A percentile compares a stretch with the other conserved stretches of the same genome.
These are phyloP conservation scores for Phlebiopsis flavidoalba DNA, from an alignment of 768 basidiomycete genomes.

Conservation along the genomic window DNA sequence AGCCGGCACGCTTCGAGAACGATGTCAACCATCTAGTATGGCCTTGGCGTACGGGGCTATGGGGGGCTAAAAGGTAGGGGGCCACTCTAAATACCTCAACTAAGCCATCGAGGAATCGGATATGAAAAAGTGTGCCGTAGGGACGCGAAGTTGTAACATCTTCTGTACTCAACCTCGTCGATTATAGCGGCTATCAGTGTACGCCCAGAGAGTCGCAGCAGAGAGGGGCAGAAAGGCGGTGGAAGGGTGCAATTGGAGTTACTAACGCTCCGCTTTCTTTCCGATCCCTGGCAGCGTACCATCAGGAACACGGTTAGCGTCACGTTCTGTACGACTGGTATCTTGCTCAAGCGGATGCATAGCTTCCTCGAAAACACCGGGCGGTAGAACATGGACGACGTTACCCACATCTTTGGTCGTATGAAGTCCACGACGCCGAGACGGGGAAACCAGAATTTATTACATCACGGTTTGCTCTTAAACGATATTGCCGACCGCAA, in stretches of 20 bases:
- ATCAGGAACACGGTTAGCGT: conserved; percentile 78
- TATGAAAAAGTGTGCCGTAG: conserved; percentile 66
- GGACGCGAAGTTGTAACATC: conserved; percentile 85
- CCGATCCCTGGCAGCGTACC: conserved; percentile 75
- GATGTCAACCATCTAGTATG: conserved; percentile 88
- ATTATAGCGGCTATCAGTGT: conserved; percentile 88
- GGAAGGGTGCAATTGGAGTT: conserved; percentile 76
- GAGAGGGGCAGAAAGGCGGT: conserved; percentile 72
- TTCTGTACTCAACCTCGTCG: conserved; percentile 92
- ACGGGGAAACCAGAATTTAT: conserved; percentile 88
- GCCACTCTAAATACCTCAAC: conserved; percentile 91
- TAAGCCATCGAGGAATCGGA: conserved; percentile 84
- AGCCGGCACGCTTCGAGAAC: too few species aligned
- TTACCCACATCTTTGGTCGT: conserved; percentile 90
- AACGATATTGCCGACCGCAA: conserved; percentile 78
- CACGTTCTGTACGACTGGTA: conserved; percentile 90
- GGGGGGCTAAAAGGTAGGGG: too few species aligned
- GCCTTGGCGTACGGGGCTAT: conserved; percentile 86
- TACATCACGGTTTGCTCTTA: conserved; percentile 87
- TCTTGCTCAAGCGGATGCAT: conserved; percentile 87
- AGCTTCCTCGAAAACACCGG: conserved; percentile 52
- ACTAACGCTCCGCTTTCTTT: conserved; percentile 91
- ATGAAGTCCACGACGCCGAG: conserved; percentile 96
- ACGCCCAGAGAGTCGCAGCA: conserved; percentile 83
- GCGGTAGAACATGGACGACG: conserved; percentile 52